phyloP scores from a whole-genome alignment of 352 stramenopile species.

The Globisporangium acanthophoron region DNA sequence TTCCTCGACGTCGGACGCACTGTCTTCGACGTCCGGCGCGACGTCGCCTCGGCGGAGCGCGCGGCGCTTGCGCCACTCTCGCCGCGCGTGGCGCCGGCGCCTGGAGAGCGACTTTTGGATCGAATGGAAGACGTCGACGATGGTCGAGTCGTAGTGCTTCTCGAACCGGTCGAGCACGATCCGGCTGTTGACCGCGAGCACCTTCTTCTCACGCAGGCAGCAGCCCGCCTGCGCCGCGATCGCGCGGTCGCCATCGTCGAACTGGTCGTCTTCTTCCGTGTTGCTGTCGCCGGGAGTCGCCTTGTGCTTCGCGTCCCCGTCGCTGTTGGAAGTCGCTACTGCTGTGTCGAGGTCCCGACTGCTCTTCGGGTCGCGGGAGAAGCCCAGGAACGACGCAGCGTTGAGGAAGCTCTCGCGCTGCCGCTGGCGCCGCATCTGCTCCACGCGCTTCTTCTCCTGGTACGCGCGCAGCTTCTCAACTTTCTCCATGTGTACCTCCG shows the following conservation, averaged over 20 bases:
- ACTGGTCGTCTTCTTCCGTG: slow-evolving; percentile 8
- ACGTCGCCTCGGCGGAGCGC: not conserved
- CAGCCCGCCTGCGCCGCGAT: slow-evolving; percentile 13
- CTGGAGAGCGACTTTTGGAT: slow-evolving; percentile 31
- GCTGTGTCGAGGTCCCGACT: not conserved
- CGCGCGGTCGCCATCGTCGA: not conserved
- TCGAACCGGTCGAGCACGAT: slow-evolving; percentile 48
- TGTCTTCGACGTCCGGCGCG: not conserved
- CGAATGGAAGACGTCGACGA: slow-evolving; percentile 48
- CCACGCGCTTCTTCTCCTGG: slow-evolving; percentile 39
- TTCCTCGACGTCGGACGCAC: not conserved
- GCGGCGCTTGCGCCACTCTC: slow-evolving; percentile 2
- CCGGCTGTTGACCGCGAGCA: slow-evolving; percentile 44
- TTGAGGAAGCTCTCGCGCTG: slow-evolving; percentile 27
- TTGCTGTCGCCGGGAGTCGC: not conserved
- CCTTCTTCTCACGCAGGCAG: slow-evolving; percentile 49
- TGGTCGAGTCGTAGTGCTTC: slow-evolving; percentile 59
- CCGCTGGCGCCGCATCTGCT: slow-evolving; percentile 21
- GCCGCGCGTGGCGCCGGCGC: slow-evolving; percentile 8
- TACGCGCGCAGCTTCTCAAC: slow-evolving; percentile 52
- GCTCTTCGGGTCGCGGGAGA: not conserved
- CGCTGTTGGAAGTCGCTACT: not conserved
- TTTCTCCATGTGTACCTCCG: slow-evolving; percentile 49
- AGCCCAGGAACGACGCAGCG: slow-evolving; percentile 15
- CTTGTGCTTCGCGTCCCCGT: not conserved